Percentiles rank a stretch among this genome's conserved stretches.
phyloP scores from a whole-genome alignment of 768 basidiomycete species.

The Chalciporus piperatus region DNA sequence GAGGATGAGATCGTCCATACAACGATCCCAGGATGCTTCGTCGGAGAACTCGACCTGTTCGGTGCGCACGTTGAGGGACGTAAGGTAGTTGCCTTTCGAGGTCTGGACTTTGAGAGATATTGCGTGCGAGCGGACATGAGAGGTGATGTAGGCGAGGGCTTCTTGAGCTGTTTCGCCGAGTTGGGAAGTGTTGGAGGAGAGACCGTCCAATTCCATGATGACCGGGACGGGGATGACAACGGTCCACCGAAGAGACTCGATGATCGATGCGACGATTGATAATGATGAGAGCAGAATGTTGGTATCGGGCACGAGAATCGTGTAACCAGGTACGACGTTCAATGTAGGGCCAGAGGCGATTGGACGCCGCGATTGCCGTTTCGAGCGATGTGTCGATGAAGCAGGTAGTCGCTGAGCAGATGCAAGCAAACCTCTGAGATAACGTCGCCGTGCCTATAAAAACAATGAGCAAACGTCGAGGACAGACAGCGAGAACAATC shows the following conservation, averaged over 20 bases:
- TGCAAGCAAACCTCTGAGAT: conserved; percentile 68
- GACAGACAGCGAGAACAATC: conserved; percentile 12
- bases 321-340: conserved; percentile 78
- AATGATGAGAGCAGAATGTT: conserved; percentile 91
- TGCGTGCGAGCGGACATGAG: conserved; percentile 70
- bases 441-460: conserved; percentile 65
- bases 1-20: conserved; percentile 94
- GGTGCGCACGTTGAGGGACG: conserved; percentile 74
- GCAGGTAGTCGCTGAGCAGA: conserved; percentile 34
- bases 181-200: conserved; percentile 57
- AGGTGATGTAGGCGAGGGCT: conserved; percentile 73
- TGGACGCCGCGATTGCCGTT: conserved; percentile 27
- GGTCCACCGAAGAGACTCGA: conserved; percentile 84
- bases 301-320: conserved; percentile 89
- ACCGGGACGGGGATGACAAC: conserved; percentile 91
- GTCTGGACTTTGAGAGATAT: conserved; percentile 91
- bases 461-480: conserved; percentile 6
- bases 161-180: conserved; percentile 74
- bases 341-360: conserved; percentile 40
- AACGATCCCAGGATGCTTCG: conserved; percentile 54
- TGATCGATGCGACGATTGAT: conserved; percentile 63
- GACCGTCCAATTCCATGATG: conserved; percentile 96
- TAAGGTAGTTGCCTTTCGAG: conserved; percentile 89
- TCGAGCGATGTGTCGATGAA: conserved; percentile 27
- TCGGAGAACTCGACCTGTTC: conserved; percentile 77